Evolutionary conservation across 2,329 filamentous ascomycete genomes (phyloP), one percentile per base, ranked within the genome.

Genomic region (Fusarium succisae): DNA sequence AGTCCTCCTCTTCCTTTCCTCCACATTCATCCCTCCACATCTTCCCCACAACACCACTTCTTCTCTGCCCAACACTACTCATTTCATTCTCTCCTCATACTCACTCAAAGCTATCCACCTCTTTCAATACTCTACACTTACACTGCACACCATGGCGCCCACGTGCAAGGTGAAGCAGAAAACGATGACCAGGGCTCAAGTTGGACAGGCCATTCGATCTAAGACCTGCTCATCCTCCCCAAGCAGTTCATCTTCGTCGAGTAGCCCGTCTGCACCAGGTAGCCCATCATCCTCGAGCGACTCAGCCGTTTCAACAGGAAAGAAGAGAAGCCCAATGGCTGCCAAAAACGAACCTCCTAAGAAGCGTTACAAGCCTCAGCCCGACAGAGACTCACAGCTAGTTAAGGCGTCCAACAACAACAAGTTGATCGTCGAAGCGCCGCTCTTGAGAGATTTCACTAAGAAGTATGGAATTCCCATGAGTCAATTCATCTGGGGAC

Each of bases 401-500:
- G 15, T 51, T 5, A 35, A 59, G n/a, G 17, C 24, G 15, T 24
- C 43, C 20, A n/a, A 30, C 32, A 26, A 26, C 15, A 50, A 18
- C 22, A 55, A 55, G 24, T 15, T n/a, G 15, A 43, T 9, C 17
- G 24, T 73, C 22, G 72, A 75, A 57, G 48, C 48, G 6, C 72
- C 72, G 17, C 50, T 63, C 22, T 62, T 60, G 6, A 24, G 47
- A 24, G 72, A 75, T 53, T 75, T 75, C 24, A 41, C 57, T 4
- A 51, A 62, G n/a, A 37, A 50, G 4, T 63, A 61, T 32, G 72
- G 72, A 8, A 70, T 73, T 38, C 72, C 72, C 6, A 50, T 17
- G 22, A 39, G 24, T 6, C 72, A 74, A 41, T 75, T 69, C 35
- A 37, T 51, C 17, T 75, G 69, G 69, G 72, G 73, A 6, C 28